Percentiles rank a stretch among this genome's conserved stretches.
These are phyloP conservation scores for Iris macrosiphon DNA, from an alignment of 106 monocot species.

Conservation along the genomic window DNA sequence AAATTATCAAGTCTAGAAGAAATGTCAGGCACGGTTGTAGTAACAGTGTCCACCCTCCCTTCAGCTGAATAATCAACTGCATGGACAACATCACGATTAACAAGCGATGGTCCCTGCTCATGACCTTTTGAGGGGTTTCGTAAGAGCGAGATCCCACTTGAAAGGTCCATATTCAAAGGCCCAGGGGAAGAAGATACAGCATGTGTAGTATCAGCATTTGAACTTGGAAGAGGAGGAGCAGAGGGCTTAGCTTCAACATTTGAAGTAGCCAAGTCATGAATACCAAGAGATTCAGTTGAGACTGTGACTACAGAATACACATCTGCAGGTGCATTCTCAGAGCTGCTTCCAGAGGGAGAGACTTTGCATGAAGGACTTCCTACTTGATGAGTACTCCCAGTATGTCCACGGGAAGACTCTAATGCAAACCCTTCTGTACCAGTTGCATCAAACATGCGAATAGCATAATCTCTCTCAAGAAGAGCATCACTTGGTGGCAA, in stretches of 20 bases:
- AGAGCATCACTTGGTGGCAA: conserved; percentile 49
- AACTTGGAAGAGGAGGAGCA: conserved; percentile 27
- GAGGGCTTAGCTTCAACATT: conserved; percentile 25
- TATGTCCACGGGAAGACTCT: conserved; percentile 16
- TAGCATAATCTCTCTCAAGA: conserved; percentile 21
- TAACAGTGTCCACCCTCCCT: conserved; percentile 26
- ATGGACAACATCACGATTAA: conserved; percentile 24
- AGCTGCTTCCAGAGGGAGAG: conserved; percentile 10
- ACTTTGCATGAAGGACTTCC: conserved; percentile 24
- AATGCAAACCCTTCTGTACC: conserved; percentile 22
- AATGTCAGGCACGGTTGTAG: conserved; percentile 18
- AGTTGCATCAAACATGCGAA: conserved; percentile 18
- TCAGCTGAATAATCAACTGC: conserved; percentile 23
- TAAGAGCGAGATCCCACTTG: conserved; percentile 17
- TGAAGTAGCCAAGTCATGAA: conserved; percentile 15
- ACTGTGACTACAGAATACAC: conserved; percentile 7
- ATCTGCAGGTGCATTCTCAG: conserved; percentile 14
- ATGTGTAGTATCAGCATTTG: conserved; percentile 22
- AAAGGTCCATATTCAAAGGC: conserved; percentile 21
- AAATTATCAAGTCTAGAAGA: conserved; percentile 19
- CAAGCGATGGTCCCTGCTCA: conserved; percentile 24
- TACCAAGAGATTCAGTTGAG: conserved; percentile 15
- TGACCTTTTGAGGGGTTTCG: conserved; percentile 21
- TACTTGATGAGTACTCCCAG: conserved; percentile 15
- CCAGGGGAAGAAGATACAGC: conserved; percentile 12